Conservation (phyloP, 345 rosid species). For the Citrus glauca region DNA sequence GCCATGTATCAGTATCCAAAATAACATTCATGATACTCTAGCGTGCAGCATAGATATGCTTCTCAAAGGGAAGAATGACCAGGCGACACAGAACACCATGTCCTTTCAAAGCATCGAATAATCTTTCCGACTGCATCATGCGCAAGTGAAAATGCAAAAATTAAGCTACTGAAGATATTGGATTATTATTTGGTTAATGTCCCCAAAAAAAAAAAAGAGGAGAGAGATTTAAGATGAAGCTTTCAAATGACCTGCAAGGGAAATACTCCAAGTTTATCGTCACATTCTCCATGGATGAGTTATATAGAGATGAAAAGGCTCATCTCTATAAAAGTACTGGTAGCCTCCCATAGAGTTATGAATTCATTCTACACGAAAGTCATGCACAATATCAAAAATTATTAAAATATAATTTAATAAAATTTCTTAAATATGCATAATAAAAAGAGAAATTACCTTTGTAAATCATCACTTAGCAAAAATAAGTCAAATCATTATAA, state of each 20-base stretch:
- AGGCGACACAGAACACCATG: slow-evolving; percentile 74
- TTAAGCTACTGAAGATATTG: neutral
- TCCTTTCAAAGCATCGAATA: slow-evolving; percentile 91
- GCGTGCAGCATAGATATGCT: slow-evolving; percentile 84
- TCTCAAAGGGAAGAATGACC: no score
- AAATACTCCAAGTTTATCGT: slow-evolving; percentile 85
- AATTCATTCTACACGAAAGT: slow-evolving; percentile 65
- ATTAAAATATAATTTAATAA: no score
- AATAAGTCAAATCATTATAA: no score
- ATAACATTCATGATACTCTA: slow-evolving; percentile 97
- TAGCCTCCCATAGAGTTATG: slow-evolving; percentile 96
- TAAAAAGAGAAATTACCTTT: no score
- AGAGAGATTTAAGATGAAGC: no score
- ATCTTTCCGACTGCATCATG: slow-evolving; percentile 74
- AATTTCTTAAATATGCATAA: no score
- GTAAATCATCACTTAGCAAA: no score
- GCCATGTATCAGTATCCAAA: slow-evolving; percentile 98
- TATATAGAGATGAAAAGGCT: slow-evolving; percentile 76
- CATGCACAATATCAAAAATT: neutral
- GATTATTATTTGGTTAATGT: neutral
- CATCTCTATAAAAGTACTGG: slow-evolving; percentile 74
- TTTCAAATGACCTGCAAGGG: slow-evolving; percentile 75
- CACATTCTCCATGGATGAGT: slow-evolving; percentile 96
- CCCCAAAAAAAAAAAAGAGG: neutral
- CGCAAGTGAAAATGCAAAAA: slow-evolving; percentile 11